Base-by-base conservation (phyloP, 208 protist genomes). In the Trypanosoma lewisi region DNA sequence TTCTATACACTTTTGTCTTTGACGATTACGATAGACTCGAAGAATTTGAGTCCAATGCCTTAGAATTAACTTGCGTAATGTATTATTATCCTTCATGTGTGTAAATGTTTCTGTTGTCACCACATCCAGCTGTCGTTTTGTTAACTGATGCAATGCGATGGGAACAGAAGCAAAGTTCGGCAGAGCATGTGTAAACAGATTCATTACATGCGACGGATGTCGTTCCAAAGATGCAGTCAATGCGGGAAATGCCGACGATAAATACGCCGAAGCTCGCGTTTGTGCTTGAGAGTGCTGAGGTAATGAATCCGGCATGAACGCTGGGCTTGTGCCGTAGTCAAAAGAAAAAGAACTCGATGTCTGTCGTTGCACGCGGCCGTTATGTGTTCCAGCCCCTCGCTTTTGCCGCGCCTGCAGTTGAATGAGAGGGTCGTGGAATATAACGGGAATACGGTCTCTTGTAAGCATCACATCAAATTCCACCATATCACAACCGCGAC, bases 381-480 rank as follows among this genome's bases (percentile, higher is more conserved):
- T 57, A 30, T 25, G 44, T 39, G 53, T 68, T 21, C 65, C 65
- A 5, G 65, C 65, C 7, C 65, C 65, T 3, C 51, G 30, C 49
- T 77, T 72, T 36, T 49, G 71, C n/a, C 73, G 58, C 59, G 83
- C 87, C 58, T 85, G 75, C 30, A 93, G 60, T 54, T 87, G 73
- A 44, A 93, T 71, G 12, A 93, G 54, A 0, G 87, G 82, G 49
- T 93, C 87, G 70, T 93, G 87, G 64, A 90, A 88, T 48, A 91
- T 70, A 41, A 93, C 76, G 0, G 87, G 87, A 36, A 91, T 67
- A 23, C 82, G 75, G 57, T 93, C 87, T 19, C 59, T 63, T 11
- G 87, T 89, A n/a, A 90, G 75, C 87, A 91, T 90, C 28, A 93
- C 87, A 52, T 93, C 87, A 42, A 93, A 83, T 69, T 93, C 83